phyloP scores from a whole-genome alignment of 495 filamentous ascomycete species.

The Hyaloscypha variabilis region DNA sequence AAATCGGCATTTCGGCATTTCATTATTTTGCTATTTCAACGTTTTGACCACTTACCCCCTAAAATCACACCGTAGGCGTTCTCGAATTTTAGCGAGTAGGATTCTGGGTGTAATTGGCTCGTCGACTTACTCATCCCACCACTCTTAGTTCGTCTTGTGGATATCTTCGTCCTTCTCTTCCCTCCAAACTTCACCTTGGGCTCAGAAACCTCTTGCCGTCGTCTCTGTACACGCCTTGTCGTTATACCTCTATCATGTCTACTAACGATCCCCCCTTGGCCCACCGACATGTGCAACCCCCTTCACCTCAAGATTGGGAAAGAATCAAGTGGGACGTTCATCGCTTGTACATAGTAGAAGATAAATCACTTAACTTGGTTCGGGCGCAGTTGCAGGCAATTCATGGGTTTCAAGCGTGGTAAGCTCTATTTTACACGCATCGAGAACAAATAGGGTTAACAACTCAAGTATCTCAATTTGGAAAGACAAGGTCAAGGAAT shows the following conservation, averaged over 20 bases:
- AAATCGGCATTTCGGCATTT: too few relatives aligned
- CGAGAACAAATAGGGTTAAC: not conserved
- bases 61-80: too few relatives aligned
- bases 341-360: not conserved
- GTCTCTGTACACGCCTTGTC: not conserved
- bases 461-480: not conserved
- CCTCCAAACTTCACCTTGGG: not conserved
- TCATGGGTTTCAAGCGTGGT: slow-evolving; percentile 6
- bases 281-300: not conserved
- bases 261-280: not conserved
- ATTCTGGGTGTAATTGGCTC: not conserved
- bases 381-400: not conserved
- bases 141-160: not conserved
- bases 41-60: too few relatives aligned
- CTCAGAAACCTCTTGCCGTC: not conserved
- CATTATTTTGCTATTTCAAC: too few relatives aligned
- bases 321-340: not conserved
- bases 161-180: not conserved
- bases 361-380: not conserved
- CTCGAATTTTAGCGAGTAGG: not conserved
- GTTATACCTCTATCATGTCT: not conserved
- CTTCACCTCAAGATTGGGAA: not conserved
- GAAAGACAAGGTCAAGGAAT: slow-evolving; percentile 4
- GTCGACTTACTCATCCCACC: not conserved
- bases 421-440: not conserved